Evolutionary conservation across 2,329 filamentous ascomycete genomes (phyloP).

Genomic region (Paraphoma chrysanthemicola): DNA sequence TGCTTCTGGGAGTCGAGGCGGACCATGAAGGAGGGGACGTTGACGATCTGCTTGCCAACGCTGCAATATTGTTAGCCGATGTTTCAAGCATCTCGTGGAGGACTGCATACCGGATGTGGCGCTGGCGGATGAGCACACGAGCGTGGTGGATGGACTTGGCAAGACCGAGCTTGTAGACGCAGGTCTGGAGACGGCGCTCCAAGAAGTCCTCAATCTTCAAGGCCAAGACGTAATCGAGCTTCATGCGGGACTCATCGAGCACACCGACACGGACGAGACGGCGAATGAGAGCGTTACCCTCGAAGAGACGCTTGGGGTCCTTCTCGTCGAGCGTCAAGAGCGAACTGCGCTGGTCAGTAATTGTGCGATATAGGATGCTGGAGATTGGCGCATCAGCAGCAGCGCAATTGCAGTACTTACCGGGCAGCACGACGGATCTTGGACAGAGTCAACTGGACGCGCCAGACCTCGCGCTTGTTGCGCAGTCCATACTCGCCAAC

Average conservation of each 20-base stretch:
- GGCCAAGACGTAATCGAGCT: slow-evolving; percentile 99
- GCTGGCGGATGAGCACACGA: slow-evolving; percentile 98
- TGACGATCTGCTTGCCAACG: slow-evolving; percentile 99
- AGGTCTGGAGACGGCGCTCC: slow-evolving; percentile 99
- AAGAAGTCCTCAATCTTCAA: slow-evolving; percentile 99
- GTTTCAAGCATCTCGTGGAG: not conserved
- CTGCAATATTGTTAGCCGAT: slow-evolving; percentile 52
- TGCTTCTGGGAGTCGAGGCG: slow-evolving; percentile 99
- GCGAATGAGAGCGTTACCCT: slow-evolving; percentile 99
- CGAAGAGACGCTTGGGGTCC: slow-evolving; percentile 99
- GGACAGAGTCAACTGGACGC: slow-evolving; percentile 98
- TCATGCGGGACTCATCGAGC: slow-evolving; percentile 99
- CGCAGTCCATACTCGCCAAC: slow-evolving; percentile 99
- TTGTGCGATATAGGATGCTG: slow-evolving; percentile 6
- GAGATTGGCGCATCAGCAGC: slow-evolving; percentile 15
- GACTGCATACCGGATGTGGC: slow-evolving; percentile 80
- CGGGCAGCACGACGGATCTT: slow-evolving; percentile 99
- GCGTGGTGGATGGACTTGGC: slow-evolving; percentile 99
- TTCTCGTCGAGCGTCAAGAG: slow-evolving; percentile 99
- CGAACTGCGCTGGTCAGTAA: slow-evolving; percentile 70
- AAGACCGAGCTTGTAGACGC: slow-evolving; percentile 99
- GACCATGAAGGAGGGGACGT: slow-evolving; percentile 99
- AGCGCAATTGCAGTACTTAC: slow-evolving; percentile 62
- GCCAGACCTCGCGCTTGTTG: slow-evolving; percentile 99
- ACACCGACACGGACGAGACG: slow-evolving; percentile 99